phyloP scores from a whole-genome alignment of 306 rosid genomes.

The Casuarina glauca region DNA sequence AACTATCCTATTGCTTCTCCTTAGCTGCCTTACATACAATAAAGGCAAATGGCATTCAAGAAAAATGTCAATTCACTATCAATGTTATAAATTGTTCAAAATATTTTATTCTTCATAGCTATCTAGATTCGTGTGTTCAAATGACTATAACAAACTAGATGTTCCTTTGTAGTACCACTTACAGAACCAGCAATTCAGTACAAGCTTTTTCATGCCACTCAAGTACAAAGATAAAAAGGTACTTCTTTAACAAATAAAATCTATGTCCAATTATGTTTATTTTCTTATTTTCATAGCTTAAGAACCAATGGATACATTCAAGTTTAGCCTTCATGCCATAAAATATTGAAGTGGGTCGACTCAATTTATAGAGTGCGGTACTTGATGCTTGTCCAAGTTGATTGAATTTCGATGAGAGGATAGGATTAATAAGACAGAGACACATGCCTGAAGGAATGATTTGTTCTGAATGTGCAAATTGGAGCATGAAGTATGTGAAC shows the following conservation, averaged over 20 bases:
- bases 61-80: neutral
- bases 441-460: too few relatives aligned
- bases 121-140: slow-evolving; percentile 6
- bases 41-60: neutral
- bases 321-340: too few relatives aligned
- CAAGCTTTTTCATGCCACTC: slow-evolving; percentile 1
- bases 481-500: too few relatives aligned
- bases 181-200: neutral
- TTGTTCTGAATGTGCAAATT: too few relatives aligned
- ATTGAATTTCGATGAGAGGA: too few relatives aligned
- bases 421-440: too few relatives aligned
- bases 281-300: too few relatives aligned
- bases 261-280: neutral
- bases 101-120: neutral
- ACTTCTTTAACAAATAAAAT: too few relatives aligned
- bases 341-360: too few relatives aligned
- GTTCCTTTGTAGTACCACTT: slow-evolving; percentile 1
- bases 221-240: neutral
- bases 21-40: slow-evolving; percentile 15
- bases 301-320: too few relatives aligned
- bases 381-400: too few relatives aligned
- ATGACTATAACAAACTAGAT: neutral
- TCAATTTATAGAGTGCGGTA: too few relatives aligned
- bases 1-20: slow-evolving; percentile 19
- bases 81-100: neutral